A percentile compares a stretch with the other conserved stretches of the same genome.
phyloP scores from a whole-genome alignment of 208 protist species.

The Polymyxa betae region DNA sequence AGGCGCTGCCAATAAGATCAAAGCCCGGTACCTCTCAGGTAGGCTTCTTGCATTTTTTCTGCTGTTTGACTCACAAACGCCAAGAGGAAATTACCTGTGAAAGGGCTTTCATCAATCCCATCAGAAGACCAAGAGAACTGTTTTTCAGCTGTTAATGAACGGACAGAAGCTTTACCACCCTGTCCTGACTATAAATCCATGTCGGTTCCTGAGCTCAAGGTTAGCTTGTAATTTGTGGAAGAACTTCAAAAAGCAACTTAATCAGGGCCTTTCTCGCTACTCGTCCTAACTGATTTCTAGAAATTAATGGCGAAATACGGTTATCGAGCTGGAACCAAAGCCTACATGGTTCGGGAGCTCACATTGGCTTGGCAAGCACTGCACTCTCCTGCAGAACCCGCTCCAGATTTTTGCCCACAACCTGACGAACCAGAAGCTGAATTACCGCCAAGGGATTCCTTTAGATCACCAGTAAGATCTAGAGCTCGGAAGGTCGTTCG shows the following conservation, averaged over 20 bases:
- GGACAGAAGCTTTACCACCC: neutral
- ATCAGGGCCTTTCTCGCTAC: neutral
- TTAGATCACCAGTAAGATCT: neutral
- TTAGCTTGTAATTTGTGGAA: neutral
- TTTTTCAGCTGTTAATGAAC: no score
- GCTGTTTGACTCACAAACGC: no score
- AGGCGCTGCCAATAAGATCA: no score
- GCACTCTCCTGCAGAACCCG: neutral
- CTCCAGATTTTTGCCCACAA: no score
- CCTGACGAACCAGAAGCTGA: no score
- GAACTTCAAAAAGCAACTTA: neutral
- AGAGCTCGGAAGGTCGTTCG: neutral
- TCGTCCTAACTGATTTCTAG: neutral
- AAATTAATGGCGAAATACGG: neutral
- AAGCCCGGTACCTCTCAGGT: no score
- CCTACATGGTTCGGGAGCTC: constrained; percentile 36
- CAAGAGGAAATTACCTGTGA: no score
- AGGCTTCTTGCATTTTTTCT: no score
- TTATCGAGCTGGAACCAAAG: neutral
- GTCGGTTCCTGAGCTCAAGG: constrained; percentile 24
- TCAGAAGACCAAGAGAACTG: no score
- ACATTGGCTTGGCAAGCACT: neutral
- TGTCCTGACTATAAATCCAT: constrained; percentile 35
- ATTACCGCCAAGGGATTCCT: neutral
- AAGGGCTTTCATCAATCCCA: no score